Evolutionary conservation across 2,329 filamentous ascomycete species (phyloP).

Genomic region (Aspergillus tamarii): DNA sequence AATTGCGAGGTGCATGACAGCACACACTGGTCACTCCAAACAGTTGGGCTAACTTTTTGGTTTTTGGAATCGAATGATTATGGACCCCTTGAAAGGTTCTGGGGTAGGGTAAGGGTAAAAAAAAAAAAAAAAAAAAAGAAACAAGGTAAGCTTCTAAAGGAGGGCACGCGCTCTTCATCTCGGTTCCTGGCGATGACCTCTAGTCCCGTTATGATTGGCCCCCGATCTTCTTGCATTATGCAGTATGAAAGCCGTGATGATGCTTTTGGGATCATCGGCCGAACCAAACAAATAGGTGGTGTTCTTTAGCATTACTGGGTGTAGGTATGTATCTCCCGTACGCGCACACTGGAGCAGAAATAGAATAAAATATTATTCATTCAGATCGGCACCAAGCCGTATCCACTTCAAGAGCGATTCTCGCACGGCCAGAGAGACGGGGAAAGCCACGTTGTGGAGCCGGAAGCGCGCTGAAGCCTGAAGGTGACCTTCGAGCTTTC

Average conservation of each 20-base stretch:
- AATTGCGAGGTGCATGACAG: background rate
- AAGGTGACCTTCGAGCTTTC: conserved; percentile 34
- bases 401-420: conserved; percentile 27
- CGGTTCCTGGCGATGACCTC: conserved; percentile 7
- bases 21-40: background rate
- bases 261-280: background rate
- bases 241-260: background rate
- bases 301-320: background rate
- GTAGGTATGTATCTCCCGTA: background rate
- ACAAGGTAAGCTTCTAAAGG: conserved; percentile 17
- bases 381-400: conserved; percentile 35
- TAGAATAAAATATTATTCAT: conserved; percentile 22
- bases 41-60: background rate
- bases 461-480: conserved; percentile 23
- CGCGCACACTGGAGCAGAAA: background rate
- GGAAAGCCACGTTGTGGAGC: conserved; percentile 38
- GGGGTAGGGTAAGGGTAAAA: conserved; percentile 14
- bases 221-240: conserved; percentile 7
- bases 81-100: conserved; percentile 12
- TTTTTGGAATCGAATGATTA: background rate
- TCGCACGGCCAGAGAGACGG: conserved; percentile 32
- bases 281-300: background rate
- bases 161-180: conserved; percentile 10
- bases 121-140: background rate
- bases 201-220: background rate